Evolutionary conservation across 2,329 filamentous ascomycete species (phyloP).

Genomic region (Monosporascus sp.): DNA sequence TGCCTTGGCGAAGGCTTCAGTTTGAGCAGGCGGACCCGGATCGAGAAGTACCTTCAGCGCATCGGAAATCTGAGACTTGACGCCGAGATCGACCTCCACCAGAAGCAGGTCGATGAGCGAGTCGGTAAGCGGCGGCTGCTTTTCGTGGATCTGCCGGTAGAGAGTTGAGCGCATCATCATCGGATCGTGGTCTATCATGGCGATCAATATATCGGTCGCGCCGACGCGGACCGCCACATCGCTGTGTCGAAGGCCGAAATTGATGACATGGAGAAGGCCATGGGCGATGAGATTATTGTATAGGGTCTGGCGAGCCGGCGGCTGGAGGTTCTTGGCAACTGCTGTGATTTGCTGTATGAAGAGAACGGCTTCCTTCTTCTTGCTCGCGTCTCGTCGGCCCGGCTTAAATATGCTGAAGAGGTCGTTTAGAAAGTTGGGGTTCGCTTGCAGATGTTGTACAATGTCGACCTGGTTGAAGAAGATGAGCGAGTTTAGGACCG

Average conservation of each 20-base stretch:
- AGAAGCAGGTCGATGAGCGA: conserved; percentile 88
- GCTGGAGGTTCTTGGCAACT: conserved; percentile 91
- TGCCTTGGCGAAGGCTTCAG: conserved; percentile 56
- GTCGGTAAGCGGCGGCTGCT: conserved; percentile 79
- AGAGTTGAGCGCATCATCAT: conserved; percentile 91
- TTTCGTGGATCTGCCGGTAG: conserved; percentile 85
- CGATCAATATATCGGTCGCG: conserved; percentile 87
- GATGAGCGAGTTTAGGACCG: conserved; percentile 92
- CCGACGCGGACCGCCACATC: conserved; percentile 85
- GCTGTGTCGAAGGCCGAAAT: conserved; percentile 79
- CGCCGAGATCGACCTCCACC: conserved; percentile 85
- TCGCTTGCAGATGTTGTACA: conserved; percentile 86
- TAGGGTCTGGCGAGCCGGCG: conserved; percentile 69
- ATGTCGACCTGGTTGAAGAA: conserved; percentile 99
- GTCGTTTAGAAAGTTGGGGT: conserved; percentile 71
- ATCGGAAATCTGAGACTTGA: conserved; percentile 93
- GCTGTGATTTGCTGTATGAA: conserved; percentile 96
- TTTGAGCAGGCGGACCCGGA: conserved; percentile 45
- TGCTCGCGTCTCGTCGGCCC: conserved; percentile 56
- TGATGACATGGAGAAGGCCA: conserved; percentile 83
- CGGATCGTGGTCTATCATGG: conserved; percentile 92
- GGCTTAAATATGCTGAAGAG: conserved; percentile 80
- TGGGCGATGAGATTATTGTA: conserved; percentile 88
- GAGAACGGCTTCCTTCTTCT: conserved; percentile 88
- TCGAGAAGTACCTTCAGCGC: conserved; percentile 92